Base-by-base conservation (phyloP, 495 filamentous ascomycete species). In the Aspergillus bertholletiae region DNA sequence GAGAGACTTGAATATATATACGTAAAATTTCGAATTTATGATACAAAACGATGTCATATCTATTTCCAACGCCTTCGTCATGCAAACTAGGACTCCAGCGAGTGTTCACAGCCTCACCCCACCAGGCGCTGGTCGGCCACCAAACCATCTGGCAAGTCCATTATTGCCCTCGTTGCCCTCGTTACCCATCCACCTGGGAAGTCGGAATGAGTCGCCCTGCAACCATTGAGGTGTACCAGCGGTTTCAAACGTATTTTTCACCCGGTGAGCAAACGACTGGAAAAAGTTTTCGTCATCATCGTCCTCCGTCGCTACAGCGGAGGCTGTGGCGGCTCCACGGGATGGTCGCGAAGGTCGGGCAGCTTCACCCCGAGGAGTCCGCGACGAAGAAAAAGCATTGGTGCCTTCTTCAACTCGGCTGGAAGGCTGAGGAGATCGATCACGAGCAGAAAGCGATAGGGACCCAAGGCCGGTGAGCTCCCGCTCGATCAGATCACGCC, bases 211-310 rank as follows among this genome's bases (percentile, higher is more conserved):
- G 49, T 87, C 80, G 20, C 84, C 83, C 56, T 85, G 80, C 47
- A 95, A 61, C 90, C 91, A 96, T 47, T 85, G 81, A 2, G 92
- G 92, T 28, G 85, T 81, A 40, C 92, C 88, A 17, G 90, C 73
- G 6, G 85, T 88, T 49, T 98, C 94, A 48, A 97, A 82, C 2
- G 94, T 96, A 65, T 98, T 98, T 62, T 80, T 84, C 49, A 98
- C 84, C 34, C 94, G 79, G 64, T 96, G 90, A 0, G 87, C 84
- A 51, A 97, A 86, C 18, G 83, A 86, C 52, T 87, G 81, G 61
- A 96, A 91, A 67, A 96, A 90, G 40, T 82, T 86, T 57, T 88
- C 85, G 18, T 94, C 89, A 26, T 90, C 87, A 3, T 80, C 78
- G 49, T 85, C 83, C 7, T 76, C 80, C 13, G 76, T 76, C 8